Evolutionary conservation across 192 early-diverging fungal genomes (phyloP).

Genomic region (Podila verticillata): DNA sequence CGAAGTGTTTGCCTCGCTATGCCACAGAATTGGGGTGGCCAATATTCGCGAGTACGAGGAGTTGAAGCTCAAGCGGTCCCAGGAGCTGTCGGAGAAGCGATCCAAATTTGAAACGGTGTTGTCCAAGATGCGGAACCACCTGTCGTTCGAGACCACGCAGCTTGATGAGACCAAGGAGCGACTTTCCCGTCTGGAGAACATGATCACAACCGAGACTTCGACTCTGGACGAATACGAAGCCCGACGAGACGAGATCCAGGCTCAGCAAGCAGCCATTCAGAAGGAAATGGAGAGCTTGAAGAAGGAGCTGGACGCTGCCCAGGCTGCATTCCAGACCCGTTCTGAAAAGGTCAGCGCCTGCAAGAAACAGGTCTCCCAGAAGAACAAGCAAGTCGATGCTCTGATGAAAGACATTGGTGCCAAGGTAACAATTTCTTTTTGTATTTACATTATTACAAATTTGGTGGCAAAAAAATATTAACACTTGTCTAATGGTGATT

Average conservation of each 20-base stretch:
- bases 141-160: slow-evolving; percentile 81
- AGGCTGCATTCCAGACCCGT: slow-evolving; percentile 63
- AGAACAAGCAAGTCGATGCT: slow-evolving; percentile 77
- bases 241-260: slow-evolving; percentile 41
- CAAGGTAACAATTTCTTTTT: slow-evolving; percentile 26
- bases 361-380: slow-evolving; percentile 64
- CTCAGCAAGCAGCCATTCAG: slow-evolving; percentile 57
- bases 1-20: slow-evolving; percentile 84
- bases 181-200: slow-evolving; percentile 62
- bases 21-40: slow-evolving; percentile 71
- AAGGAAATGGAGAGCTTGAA: slow-evolving; percentile 63
- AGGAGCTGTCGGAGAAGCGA: slow-evolving; percentile 78
- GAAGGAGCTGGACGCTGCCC: slow-evolving; percentile 57
- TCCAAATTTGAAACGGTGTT: slow-evolving; percentile 80
- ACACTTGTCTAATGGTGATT: neutral
- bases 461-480: neutral
- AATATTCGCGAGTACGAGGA: slow-evolving; percentile 92
- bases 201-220: slow-evolving; percentile 52
- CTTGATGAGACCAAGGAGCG: slow-evolving; percentile 69
- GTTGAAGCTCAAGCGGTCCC: slow-evolving; percentile 70
- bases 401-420: slow-evolving; percentile 68
- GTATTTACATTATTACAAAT: neutral
- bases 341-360: slow-evolving; percentile 60
- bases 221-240: slow-evolving; percentile 52
- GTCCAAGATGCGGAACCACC: slow-evolving; percentile 83